Evolutionary conservation across 2,329 filamentous ascomycete species (phyloP).

Genomic region (Hypoxylon sp.): DNA sequence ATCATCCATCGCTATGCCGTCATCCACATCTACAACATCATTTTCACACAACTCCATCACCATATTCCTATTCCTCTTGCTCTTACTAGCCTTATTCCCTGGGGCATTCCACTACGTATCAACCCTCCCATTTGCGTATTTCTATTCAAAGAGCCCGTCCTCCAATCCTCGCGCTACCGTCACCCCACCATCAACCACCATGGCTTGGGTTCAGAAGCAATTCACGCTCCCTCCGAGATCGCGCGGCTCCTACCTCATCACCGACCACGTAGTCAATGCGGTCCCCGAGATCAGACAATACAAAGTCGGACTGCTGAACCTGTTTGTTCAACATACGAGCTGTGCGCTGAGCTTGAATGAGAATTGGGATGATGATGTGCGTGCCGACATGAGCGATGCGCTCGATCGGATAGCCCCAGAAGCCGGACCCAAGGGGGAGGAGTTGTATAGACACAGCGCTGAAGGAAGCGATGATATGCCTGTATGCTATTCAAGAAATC

Average conservation of each 20-base stretch:
- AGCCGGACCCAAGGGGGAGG: conserved; percentile 76
- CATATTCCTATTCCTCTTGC: conserved; percentile 62
- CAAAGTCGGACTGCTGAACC: conserved; percentile 86
- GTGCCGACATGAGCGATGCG: conserved; percentile 92
- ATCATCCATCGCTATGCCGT: conserved; percentile 56
- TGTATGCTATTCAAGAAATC: conserved; percentile 61
- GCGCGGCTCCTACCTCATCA: conserved; percentile 91
- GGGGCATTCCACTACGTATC: conserved; percentile 66
- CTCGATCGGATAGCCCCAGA: conserved; percentile 91
- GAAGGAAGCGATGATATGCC: conserved; percentile 97
- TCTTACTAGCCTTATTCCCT: conserved; percentile 68
- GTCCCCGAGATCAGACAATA: conserved; percentile 87
- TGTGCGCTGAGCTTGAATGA: conserved; percentile 94
- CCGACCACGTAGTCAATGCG: conserved; percentile 77
- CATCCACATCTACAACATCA: conserved; percentile 55
- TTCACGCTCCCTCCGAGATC: conserved; percentile 82
- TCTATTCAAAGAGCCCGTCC: conserved; percentile 46
- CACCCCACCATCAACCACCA: conserved; percentile 60
- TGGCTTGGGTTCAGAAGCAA: conserved; percentile 87
- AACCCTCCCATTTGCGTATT: conserved; percentile 62
- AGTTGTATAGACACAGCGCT: conserved; percentile 86
- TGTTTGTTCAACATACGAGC: conserved; percentile 96
- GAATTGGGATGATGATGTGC: conserved; percentile 89
- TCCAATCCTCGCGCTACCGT: conserved; percentile 36
- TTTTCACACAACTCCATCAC: conserved; percentile 58